Conservation (phyloP, 139 green algal genomes). For the Haematococcus lacustris region DNA sequence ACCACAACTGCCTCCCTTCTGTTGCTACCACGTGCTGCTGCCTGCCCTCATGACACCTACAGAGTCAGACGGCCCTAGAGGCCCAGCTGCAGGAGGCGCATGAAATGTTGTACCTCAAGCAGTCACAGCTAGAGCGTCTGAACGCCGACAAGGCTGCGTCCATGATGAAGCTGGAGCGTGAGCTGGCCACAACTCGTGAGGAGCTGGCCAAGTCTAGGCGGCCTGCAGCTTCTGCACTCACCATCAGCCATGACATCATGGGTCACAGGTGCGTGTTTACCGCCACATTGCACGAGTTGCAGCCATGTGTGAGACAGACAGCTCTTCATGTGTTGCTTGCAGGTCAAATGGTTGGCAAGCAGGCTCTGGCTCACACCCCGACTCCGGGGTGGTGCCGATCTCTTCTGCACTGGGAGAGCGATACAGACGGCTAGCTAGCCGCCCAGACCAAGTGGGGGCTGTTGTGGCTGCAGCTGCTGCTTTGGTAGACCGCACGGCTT, state of each 20-base stretch:
- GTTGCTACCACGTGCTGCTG: too few relatives aligned
- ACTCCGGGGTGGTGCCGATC: background rate
- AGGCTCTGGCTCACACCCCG: too few relatives aligned
- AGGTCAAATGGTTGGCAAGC: too few relatives aligned
- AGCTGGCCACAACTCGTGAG: conserved; percentile 34
- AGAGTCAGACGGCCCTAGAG: conserved; percentile 35
- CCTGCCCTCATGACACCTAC: conserved; percentile 8
- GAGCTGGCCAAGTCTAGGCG: conserved; percentile 28
- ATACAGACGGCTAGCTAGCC: conserved; percentile 43
- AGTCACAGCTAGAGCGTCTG: conserved; percentile 61
- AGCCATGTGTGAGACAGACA: too few relatives aligned
- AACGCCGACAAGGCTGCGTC: conserved; percentile 51
- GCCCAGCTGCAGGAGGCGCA: conserved; percentile 50
- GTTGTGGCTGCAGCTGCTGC: conserved; percentile 34
- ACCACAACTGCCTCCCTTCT: too few relatives aligned
- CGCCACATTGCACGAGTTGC: too few relatives aligned
- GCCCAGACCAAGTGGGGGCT: conserved; percentile 1
- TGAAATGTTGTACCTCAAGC: conserved; percentile 67
- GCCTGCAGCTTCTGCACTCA: too few relatives aligned
- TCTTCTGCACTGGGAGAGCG: conserved; percentile 42
- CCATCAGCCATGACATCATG: too few relatives aligned
- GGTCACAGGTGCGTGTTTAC: too few relatives aligned
- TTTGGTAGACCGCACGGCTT: conserved; percentile 42
- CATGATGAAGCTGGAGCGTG: conserved; percentile 61
- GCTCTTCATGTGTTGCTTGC: too few relatives aligned